Evolutionary conservation across 2,329 filamentous ascomycete genomes (phyloP).

Genomic region (Cladosporium sp.): DNA sequence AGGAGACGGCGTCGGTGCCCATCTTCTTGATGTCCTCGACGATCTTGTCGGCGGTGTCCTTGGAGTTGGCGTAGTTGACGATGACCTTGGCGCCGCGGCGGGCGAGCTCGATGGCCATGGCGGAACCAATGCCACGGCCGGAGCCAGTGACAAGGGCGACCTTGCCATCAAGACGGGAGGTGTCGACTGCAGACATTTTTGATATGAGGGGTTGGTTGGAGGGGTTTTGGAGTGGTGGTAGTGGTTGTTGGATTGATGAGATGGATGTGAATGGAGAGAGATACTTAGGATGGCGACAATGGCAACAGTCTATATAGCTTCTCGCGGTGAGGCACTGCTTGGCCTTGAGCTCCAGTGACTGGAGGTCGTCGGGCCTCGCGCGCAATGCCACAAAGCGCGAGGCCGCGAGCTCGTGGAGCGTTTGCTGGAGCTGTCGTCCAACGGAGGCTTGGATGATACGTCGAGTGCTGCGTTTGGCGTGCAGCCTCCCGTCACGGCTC

Average conservation of each 20-base stretch:
- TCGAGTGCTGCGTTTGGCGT: background rate
- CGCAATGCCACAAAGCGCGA: slow-evolving; percentile 9
- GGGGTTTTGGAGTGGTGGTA: slow-evolving; percentile 11
- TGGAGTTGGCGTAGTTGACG: slow-evolving; percentile 65
- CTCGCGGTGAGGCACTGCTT: background rate
- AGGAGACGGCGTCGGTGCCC: slow-evolving; percentile 58
- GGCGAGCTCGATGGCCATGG: slow-evolving; percentile 63
- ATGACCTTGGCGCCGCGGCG: slow-evolving; percentile 62
- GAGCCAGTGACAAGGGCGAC: slow-evolving; percentile 53
- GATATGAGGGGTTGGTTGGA: slow-evolving; percentile 21
- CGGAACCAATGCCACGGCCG: slow-evolving; percentile 62
- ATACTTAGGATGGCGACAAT: background rate
- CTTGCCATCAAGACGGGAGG: slow-evolving; percentile 51
- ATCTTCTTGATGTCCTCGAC: slow-evolving; percentile 61
- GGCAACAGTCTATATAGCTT: slow-evolving; percentile 6
- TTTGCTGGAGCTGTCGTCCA: slow-evolving; percentile 7
- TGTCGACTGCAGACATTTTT: slow-evolving; percentile 38
- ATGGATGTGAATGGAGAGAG: slow-evolving; percentile 6
- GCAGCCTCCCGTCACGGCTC: slow-evolving; percentile 9
- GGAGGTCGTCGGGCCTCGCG: background rate
- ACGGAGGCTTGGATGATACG: slow-evolving; percentile 7
- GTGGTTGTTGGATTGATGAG: slow-evolving; percentile 1
- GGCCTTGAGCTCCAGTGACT: background rate
- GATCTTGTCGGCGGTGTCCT: slow-evolving; percentile 60
- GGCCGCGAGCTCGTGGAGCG: slow-evolving; percentile 11